Percentiles rank a stretch among this genome's conserved stretches.
Evolutionary conservation across 2,329 filamentous ascomycete genomes (phyloP).

Genomic region (Epichloe gansuensis): DNA sequence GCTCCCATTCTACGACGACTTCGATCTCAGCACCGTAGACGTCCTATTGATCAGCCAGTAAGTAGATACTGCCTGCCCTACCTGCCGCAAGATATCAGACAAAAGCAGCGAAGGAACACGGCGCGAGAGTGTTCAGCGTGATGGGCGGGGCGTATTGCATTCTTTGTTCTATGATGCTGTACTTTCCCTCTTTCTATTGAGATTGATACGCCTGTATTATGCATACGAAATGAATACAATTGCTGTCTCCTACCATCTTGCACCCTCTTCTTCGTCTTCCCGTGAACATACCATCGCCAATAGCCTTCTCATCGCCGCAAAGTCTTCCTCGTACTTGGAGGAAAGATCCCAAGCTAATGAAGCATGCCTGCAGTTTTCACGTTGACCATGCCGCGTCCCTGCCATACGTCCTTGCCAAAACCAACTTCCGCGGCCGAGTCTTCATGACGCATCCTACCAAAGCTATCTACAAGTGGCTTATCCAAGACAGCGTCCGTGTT

Average conservation of each 20-base stretch:
- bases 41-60: conserved; percentile 98
- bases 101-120: neutral
- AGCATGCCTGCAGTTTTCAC: conserved; percentile 57
- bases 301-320: neutral
- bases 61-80: conserved; percentile 28
- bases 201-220: conserved; percentile 18
- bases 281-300: neutral
- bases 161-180: neutral
- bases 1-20: conserved; percentile 96
- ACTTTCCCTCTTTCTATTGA: conserved; percentile 1
- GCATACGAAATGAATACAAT: conserved; percentile 25
- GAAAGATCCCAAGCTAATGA: conserved; percentile 4
- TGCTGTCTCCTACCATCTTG: conserved; percentile 12
- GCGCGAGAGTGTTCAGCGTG: neutral
- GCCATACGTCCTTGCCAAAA: conserved; percentile 94
- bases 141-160: neutral
- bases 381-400: conserved; percentile 97
- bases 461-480: conserved; percentile 99
- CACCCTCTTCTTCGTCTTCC: neutral
- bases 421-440: conserved; percentile 89
- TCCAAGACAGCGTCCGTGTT: conserved; percentile 91
- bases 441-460: conserved; percentile 99
- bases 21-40: conserved; percentile 93
- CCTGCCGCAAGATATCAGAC: neutral
- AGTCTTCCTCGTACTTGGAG: neutral